Conservation (phyloP, 768 basidiomycete species). For the Suillus cothurnatus region DNA sequence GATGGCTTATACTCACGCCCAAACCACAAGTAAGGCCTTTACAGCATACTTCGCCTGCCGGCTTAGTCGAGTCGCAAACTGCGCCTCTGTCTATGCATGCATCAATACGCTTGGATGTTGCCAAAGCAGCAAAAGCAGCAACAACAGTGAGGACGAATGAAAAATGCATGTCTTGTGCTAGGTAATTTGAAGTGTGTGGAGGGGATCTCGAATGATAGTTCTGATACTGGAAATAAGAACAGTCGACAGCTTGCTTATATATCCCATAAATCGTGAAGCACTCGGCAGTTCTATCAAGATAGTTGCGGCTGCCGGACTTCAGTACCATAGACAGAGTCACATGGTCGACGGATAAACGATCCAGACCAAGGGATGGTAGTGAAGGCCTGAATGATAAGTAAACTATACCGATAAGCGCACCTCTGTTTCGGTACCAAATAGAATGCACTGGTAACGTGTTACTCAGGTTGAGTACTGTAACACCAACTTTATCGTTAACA, state of each 20-base stretch:
- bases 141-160: not conserved
- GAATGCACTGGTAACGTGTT: no score
- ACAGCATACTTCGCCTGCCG: not conserved
- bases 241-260: not conserved
- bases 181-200: not conserved
- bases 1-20: not conserved
- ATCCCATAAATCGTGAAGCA: not conserved
- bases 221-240: not conserved
- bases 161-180: not conserved
- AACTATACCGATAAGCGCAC: no score
- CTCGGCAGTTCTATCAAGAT: not conserved
- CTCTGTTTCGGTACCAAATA: no score
- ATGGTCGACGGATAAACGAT: not conserved
- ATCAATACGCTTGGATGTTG: not conserved
- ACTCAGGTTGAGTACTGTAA: no score
- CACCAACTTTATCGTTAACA: no score
- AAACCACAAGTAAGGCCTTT: not conserved
- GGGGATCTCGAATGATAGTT: not conserved
- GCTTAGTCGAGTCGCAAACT: not conserved
- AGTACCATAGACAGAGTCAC: not conserved
- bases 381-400: no score
- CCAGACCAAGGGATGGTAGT: no score
- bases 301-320: not conserved
- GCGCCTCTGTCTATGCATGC: rapidly evolving
- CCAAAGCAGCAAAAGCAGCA: not conserved